Evolutionary conservation across 2,329 filamentous ascomycete species (phyloP).

Genomic region (Aspergillus sojae): DNA sequence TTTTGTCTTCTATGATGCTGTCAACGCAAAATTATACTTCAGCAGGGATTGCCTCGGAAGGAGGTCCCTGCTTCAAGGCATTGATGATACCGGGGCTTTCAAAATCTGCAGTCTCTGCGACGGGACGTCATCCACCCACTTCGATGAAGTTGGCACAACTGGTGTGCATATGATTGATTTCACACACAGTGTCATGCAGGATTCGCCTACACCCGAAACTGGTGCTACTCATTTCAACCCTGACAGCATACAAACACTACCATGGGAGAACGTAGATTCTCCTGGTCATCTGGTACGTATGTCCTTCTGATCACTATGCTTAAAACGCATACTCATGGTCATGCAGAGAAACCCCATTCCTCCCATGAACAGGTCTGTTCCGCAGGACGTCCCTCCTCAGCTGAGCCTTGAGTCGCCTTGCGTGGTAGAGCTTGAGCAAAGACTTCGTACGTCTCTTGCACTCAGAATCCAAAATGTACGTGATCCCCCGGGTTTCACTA

Average conservation of each 20-base stretch:
- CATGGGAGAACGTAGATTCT: conserved; percentile 29
- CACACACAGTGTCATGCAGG: conserved; percentile 19
- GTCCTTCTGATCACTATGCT: not conserved
- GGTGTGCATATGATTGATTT: conserved; percentile 74
- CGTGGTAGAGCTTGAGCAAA: conserved; percentile 56
- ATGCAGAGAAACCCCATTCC: conserved; percentile 47
- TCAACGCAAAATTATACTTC: conserved; percentile 68
- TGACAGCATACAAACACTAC: conserved; percentile 29
- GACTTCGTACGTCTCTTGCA: conserved; percentile 64
- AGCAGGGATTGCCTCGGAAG: conserved; percentile 86
- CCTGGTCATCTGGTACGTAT: conserved; percentile 29
- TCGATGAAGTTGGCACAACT: conserved; percentile 82
- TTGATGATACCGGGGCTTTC: conserved; percentile 55
- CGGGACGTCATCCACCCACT: conserved; percentile 51
- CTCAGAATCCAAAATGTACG: conserved; percentile 69
- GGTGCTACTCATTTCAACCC: conserved; percentile 13
- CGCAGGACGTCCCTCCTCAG: conserved; percentile 30
- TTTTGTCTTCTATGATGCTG: conserved; percentile 77
- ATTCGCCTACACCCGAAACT: conserved; percentile 3
- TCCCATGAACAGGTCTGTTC: conserved; percentile 45
- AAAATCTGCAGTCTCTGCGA: conserved; percentile 73
- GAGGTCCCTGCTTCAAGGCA: conserved; percentile 70
- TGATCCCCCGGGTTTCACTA: conserved; percentile 48
- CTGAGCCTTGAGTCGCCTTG: conserved; percentile 50
- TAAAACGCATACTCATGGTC: conserved; percentile 10